Conservation (phyloP, 441 rosid species). For the Adansonia madagascariensis region DNA sequence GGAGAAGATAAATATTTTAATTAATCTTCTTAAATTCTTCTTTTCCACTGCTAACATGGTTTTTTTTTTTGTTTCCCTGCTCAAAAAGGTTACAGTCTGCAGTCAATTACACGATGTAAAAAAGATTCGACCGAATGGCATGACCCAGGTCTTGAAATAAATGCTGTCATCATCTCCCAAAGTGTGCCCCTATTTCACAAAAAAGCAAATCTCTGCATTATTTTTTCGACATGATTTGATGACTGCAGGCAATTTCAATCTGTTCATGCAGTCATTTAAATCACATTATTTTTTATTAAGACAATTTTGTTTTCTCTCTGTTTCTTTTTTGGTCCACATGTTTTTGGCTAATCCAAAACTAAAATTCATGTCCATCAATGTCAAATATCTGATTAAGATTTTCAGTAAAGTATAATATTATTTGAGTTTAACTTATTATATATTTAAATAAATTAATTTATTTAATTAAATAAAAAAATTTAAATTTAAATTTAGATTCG, state of each 20-base stretch:
- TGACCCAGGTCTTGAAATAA: conserved; percentile 14
- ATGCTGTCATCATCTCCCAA: conserved; percentile 12
- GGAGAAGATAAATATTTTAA: too few species aligned
- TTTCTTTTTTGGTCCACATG: conserved; percentile 9
- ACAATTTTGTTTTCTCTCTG: conserved; percentile 1
- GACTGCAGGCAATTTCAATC: conserved; percentile 11
- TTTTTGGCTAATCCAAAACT: not conserved
- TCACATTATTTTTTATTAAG: not conserved
- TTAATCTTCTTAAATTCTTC: too few species aligned
- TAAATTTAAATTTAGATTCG: too few species aligned
- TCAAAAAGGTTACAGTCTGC: not conserved
- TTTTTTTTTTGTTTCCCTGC: not conserved
- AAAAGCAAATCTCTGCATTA: not conserved
- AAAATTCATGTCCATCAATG: not conserved
- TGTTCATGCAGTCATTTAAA: not conserved
- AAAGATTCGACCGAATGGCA: conserved; percentile 3
- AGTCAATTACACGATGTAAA: conserved; percentile 13
- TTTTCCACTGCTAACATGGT: too few species aligned
- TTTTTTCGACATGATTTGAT: conserved; percentile 21
- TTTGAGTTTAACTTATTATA: too few species aligned
- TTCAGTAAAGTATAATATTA: too few species aligned
- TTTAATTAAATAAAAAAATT: too few species aligned
- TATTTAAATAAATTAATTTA: too few species aligned
- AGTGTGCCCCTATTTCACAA: not conserved
- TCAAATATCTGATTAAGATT: not conserved